Percentiles rank a stretch among this genome's conserved stretches.
Evolutionary conservation across 768 basidiomycete genomes (phyloP).

Genomic region (Chalciporus piperatus): DNA sequence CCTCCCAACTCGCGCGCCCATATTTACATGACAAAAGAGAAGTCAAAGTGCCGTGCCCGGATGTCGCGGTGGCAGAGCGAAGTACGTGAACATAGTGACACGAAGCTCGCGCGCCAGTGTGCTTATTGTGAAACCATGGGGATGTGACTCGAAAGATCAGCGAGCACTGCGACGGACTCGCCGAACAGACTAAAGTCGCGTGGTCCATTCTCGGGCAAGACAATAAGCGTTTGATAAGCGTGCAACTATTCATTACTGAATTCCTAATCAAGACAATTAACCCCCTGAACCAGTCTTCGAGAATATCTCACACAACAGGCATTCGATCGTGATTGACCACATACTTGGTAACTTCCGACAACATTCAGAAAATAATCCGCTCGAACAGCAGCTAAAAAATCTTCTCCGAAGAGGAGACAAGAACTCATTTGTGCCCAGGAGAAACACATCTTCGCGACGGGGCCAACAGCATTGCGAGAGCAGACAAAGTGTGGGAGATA

Average conservation of each 20-base stretch:
- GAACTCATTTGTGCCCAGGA: neutral
- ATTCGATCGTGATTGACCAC: no score
- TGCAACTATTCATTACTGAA: slow-evolving; percentile 1
- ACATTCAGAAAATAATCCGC: slow-evolving; percentile 3
- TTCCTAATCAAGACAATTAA: slow-evolving; percentile 4
- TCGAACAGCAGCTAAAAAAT: neutral
- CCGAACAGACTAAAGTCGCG: no score
- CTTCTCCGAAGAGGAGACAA: neutral
- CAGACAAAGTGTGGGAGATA: no score
- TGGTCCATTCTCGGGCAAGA: slow-evolving; percentile 17
- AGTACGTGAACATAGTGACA: slow-evolving; percentile 22
- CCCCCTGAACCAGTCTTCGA: slow-evolving; percentile 21
- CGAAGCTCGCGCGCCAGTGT: slow-evolving; percentile 10
- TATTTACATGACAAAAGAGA: slow-evolving; percentile 22
- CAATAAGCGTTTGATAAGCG: slow-evolving; percentile 29
- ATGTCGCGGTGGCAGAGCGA: neutral
- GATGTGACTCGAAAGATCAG: slow-evolving; percentile 5
- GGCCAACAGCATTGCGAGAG: neutral
- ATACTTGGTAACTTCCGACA: slow-evolving; percentile 8
- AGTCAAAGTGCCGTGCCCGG: neutral
- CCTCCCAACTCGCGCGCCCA: neutral
- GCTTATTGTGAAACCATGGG: slow-evolving; percentile 32
- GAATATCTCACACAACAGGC: no score
- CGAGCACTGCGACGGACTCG: slow-evolving; percentile 2
- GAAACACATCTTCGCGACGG: neutral